Base-by-base conservation (phyloP, 2,329 filamentous ascomycete genomes). In the Mycosphaerella sp. region DNA sequence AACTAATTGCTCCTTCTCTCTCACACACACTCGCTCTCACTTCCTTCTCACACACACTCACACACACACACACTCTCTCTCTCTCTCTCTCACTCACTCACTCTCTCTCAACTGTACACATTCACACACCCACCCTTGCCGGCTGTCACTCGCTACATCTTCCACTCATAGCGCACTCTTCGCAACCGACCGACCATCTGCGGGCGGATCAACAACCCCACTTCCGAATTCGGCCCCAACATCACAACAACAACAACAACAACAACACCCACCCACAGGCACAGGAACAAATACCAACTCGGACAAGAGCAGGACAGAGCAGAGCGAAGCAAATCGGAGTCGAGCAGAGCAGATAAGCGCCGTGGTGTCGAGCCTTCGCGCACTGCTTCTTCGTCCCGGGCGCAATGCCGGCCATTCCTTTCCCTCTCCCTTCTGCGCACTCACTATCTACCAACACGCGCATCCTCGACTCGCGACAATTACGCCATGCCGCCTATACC, bases 391-490 rank as follows among this genome's bases (percentile, higher is more conserved):
- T 9, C 34, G 34, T 10, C 34, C 34, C 34, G 34, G 12, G 34
- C 41, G 39, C 52, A 23, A 53, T 57, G 57, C 59, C 55, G 54
- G 54, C 53, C 51, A 53, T 44, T 17, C 55, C 45, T 38, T 48
- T 50, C 50, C 48, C 58, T 14, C 61, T 62, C 55, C 56, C 60
- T 53, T 26, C 23, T 10, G 40, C 52, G 32, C 48, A 40, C 12
- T 14, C 53, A 52, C 43, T 40, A 14, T 4, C 40, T 41, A 7
- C 17, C 31, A 63, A 65, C 55, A 54, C 62, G n/a, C 62, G 64
- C 56, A 54, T 61, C n/a, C 55, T 66, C 50, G 63, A 66, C 45
- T 54, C 63, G 14, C 63, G 63, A 55, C 63, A 63, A 56, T 47
- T 59, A 14, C 56, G 51, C 53, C 43, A 52, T 31, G n/a, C 49